Conservation (phyloP, 2,329 filamentous ascomycete species). For the Whalleya microplaca region DNA sequence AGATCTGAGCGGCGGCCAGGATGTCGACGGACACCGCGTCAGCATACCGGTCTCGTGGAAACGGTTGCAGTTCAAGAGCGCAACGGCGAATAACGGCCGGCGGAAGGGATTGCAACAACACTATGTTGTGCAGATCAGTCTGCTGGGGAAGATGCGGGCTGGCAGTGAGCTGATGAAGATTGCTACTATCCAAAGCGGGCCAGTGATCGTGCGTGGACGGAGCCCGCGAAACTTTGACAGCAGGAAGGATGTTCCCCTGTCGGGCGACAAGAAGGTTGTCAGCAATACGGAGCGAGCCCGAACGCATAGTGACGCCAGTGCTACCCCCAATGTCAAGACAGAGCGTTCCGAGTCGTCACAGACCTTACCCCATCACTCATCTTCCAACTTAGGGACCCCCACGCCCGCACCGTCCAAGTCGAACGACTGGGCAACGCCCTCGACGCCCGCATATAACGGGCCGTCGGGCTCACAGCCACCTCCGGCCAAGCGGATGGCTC, state of each 20-base stretch:
- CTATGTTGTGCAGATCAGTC: conserved; percentile 84
- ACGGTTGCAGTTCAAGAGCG: conserved; percentile 90
- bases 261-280: conserved; percentile 49
- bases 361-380: conserved; percentile 31
- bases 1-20: conserved; percentile 63
- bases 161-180: conserved; percentile 71
- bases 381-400: conserved; percentile 28
- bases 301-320: conserved; percentile 41
- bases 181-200: conserved; percentile 84
- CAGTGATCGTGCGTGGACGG: conserved; percentile 92
- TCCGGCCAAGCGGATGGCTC: conserved; percentile 55
- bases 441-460: conserved; percentile 31
- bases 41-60: conserved; percentile 91
- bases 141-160: conserved; percentile 73
- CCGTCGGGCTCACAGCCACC: conserved; percentile 43
- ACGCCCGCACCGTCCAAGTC: conserved; percentile 35
- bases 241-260: conserved; percentile 62
- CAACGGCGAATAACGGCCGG: conserved; percentile 93
- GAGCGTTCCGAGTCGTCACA: conserved; percentile 36
- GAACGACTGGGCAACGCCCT: conserved; percentile 50
- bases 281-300: conserved; percentile 53
- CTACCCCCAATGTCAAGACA: conserved; percentile 36
- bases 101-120: conserved; percentile 95
- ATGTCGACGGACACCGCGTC: conserved; percentile 77
- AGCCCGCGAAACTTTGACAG: conserved; percentile 95